Percentiles rank a stretch among this genome's conserved stretches.
These are phyloP conservation scores for Stropharia rugosoannulata DNA, from an alignment of 768 basidiomycete species.

Conservation along the genomic window DNA sequence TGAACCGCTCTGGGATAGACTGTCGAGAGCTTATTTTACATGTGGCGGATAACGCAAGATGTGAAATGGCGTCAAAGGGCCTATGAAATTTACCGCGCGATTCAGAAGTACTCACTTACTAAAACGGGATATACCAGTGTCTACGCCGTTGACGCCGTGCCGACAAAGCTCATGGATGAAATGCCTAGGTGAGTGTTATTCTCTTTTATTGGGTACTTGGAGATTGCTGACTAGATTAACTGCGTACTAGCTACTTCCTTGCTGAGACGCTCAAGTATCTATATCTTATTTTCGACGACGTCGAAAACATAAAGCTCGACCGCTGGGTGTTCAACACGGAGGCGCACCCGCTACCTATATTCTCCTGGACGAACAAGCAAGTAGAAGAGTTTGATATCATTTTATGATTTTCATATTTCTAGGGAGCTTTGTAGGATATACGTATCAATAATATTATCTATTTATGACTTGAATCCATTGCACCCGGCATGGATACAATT, in stretches of 20 bases:
- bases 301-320: constrained; percentile 53
- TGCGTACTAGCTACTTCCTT: constrained; percentile 39
- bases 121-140: constrained; percentile 47
- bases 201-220: not conserved
- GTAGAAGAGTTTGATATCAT: not conserved
- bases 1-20: constrained; percentile 41
- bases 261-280: constrained; percentile 67
- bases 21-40: constrained; percentile 57
- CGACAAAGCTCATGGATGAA: constrained; percentile 35
- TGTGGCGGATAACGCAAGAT: constrained; percentile 53
- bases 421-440: not conserved
- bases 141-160: constrained; percentile 29
- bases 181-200: constrained; percentile 49
- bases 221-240: not conserved
- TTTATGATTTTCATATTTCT: not conserved
- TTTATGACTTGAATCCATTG: too few species aligned
- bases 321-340: constrained; percentile 64
- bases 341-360: constrained; percentile 80
- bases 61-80: constrained; percentile 51
- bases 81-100: constrained; percentile 47
- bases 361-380: constrained; percentile 47
- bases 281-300: constrained; percentile 64
- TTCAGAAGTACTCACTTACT: constrained; percentile 45
- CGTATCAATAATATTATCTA: too few species aligned
- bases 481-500: too few species aligned